phyloP scores from a whole-genome alignment of 192 early-diverging fungal species.

The Coemansia reversa region DNA sequence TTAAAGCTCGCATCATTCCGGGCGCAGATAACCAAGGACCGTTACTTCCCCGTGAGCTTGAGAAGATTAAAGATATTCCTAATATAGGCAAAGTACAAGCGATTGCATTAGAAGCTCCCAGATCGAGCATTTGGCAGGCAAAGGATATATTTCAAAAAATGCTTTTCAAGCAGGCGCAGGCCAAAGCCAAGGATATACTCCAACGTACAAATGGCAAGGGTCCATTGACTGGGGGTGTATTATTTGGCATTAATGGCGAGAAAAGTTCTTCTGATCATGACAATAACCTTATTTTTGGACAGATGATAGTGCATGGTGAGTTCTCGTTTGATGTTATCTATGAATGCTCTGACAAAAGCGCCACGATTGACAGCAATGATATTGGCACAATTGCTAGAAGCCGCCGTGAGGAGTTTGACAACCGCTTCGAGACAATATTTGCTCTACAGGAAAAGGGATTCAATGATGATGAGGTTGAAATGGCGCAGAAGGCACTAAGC shows the following conservation, averaged over 20 bases:
- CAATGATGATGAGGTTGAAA: slow-evolving; percentile 56
- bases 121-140: slow-evolving; percentile 31
- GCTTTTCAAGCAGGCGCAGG: slow-evolving; percentile 16
- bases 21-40: slow-evolving; percentile 25
- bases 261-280: not conserved
- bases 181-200: slow-evolving; percentile 9
- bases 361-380: slow-evolving; percentile 20
- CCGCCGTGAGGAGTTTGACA: slow-evolving; percentile 59
- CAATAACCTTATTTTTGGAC: slow-evolving; percentile 34
- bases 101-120: slow-evolving; percentile 26
- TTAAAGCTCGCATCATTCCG: slow-evolving; percentile 49
- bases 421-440: slow-evolving; percentile 73
- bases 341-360: slow-evolving; percentile 25
- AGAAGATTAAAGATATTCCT: slow-evolving; percentile 7
- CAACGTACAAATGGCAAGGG: slow-evolving; percentile 35
- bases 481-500: slow-evolving; percentile 74
- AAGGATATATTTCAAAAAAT: slow-evolving; percentile 29
- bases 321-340: slow-evolving; percentile 47
- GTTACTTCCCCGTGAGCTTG: slow-evolving; percentile 9
- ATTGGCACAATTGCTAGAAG: slow-evolving; percentile 21
- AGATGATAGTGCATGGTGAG: slow-evolving; percentile 38
- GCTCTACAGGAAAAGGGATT: slow-evolving; percentile 66
- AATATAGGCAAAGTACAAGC: slow-evolving; percentile 12
- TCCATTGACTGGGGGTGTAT: slow-evolving; percentile 55
- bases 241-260: slow-evolving; percentile 60